Evolutionary conservation across 2,329 filamentous ascomycete genomes (phyloP), one percentile per base, ranked within the genome.

Genomic region (Cercospora citrullina): DNA sequence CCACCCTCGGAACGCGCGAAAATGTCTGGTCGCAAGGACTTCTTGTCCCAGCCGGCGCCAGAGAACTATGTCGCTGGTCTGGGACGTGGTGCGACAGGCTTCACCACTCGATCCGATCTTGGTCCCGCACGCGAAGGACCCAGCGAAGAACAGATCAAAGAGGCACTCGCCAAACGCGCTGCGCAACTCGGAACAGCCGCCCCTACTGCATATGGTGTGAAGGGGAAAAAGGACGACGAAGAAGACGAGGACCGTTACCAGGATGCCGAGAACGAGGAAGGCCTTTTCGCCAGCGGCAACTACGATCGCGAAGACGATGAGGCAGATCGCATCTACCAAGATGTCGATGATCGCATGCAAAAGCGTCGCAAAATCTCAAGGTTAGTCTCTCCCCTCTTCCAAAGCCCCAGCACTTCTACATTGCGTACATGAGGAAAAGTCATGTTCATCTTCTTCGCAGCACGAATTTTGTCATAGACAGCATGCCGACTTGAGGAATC

Each of bases 261-360:
- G 77, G 95, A 99, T 78, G 95, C 95, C 0, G 95, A 99, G 75
- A 98, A 98, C 76, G 95, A 99, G 80, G 91, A 95, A 59, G 95
- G 96, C 4, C 84, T 99, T 23, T 99, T 99, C 76, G 94, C 95
- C 3, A 94, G 93, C 65, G 95, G 95, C 39, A 91, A 95, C 75
- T 99, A 97, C 82, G 95, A 98, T 79, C 91, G 95, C 79, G 95
- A 99, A 66, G 95, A 99, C 77, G 95, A 99, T 76, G 96, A 99
- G 80, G 95, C 95, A 53, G 95, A 99, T 81, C 87, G 92, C 76
- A 97, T 99, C 76, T 99, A 96, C 83, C 91, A 94, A 76, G 91
- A 93, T 77, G 92, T 99, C 71, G 95, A 99, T 76, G 95, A 97
- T 84, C 94, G 91, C 81, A 98, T 99, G 94, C 94, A 96, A 73